Evolutionary conservation across 345 rosid species (phyloP).

Genomic region (Anastatica hierochuntica): DNA sequence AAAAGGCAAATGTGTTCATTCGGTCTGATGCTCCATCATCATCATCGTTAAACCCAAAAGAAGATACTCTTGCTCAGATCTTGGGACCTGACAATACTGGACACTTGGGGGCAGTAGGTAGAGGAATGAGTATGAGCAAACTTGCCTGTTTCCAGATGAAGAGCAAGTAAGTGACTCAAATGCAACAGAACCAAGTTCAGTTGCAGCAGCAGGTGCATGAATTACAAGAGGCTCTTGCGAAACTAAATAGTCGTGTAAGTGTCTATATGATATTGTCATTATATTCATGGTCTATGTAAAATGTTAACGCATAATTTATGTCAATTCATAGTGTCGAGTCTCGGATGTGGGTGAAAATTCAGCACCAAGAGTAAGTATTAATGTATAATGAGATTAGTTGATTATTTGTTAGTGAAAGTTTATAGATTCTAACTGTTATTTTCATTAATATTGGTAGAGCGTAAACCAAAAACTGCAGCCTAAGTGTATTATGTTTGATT

Average conservation of each 20-base stretch:
- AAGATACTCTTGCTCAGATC: not conserved
- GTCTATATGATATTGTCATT: no score
- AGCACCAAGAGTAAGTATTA: no score
- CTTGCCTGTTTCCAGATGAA: not conserved
- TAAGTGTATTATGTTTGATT: not conserved
- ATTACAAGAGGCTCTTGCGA: not conserved
- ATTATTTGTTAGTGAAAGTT: no score
- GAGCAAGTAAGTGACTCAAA: not conserved
- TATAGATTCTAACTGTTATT: no score
- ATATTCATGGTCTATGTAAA: not conserved
- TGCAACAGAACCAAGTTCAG: not conserved
- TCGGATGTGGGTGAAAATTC: no score
- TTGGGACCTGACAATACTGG: not conserved
- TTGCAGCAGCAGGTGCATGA: not conserved
- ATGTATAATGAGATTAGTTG: no score
- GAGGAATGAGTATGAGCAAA: not conserved
- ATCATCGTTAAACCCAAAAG: not conserved
- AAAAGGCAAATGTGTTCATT: not conserved
- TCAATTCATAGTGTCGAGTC: no score
- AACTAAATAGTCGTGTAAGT: not conserved
- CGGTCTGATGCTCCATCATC: not conserved
- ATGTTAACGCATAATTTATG: no score
- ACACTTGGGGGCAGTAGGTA: not conserved
- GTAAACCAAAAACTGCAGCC: no score
- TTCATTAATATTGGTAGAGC: not conserved